phyloP scores from a whole-genome alignment of 148 eudicot species.

The Euryodendron excelsum region DNA sequence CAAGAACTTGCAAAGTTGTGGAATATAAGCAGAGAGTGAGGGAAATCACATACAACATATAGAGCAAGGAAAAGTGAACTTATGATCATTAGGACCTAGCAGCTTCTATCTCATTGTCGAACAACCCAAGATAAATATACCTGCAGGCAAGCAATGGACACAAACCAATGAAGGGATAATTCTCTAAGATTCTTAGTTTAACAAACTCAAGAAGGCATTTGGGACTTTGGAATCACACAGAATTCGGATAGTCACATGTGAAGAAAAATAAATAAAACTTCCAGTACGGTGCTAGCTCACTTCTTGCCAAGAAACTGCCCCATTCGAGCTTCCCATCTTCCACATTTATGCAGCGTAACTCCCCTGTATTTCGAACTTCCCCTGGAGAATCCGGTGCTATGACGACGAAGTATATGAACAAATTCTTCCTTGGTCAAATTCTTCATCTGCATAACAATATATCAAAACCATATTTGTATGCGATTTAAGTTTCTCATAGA shows the following conservation, averaged over 20 bases:
- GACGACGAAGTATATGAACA: slow-evolving; percentile 85
- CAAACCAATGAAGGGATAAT: neutral
- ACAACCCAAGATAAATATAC: slow-evolving; percentile 87
- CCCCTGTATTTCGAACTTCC: slow-evolving; percentile 83
- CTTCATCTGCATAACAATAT: slow-evolving; percentile 53
- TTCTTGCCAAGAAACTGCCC: slow-evolving; percentile 78
- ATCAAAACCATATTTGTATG: neutral
- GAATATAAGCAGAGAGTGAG: neutral
- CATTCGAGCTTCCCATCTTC: slow-evolving; percentile 85
- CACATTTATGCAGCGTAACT: slow-evolving; percentile 72
- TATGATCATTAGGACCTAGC: slow-evolving; percentile 53
- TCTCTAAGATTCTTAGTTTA: neutral
- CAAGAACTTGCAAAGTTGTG: neutral
- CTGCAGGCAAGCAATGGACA: slow-evolving; percentile 34
- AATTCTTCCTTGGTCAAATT: slow-evolving; percentile 78
- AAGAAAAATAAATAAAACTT: neutral
- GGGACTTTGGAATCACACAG: neutral
- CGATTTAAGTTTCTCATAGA: slow-evolving; percentile 6
- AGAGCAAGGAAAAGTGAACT: neutral
- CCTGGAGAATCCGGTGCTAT: slow-evolving; percentile 71
- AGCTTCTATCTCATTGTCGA: slow-evolving; percentile 82
- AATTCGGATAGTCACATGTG: no score
- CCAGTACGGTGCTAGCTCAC: slow-evolving; percentile 28
- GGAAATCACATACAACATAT: neutral
- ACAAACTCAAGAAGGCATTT: neutral